Evolutionary conservation across 169 alveolate genomes (phyloP), one percentile per base, ranked within the genome.

Genomic region (Plasmodium gallinaceum): DNA sequence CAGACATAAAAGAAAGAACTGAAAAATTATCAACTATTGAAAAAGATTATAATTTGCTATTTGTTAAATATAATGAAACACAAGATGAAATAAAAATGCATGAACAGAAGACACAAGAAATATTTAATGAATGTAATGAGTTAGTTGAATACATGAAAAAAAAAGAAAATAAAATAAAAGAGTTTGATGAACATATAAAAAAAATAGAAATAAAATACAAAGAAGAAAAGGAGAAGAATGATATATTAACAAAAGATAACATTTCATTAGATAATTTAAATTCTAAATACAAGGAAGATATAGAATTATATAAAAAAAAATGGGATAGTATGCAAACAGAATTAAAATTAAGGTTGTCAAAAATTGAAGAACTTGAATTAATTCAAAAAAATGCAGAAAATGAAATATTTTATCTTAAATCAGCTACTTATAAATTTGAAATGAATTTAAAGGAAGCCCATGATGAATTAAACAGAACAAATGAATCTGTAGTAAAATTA

Each of bases 71-170:
- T 37, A 86, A 70, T 32, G 92, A 86, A 86, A 86, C 74, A 60
- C 86, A 86, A 65, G 92, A 86, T 65, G 92, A 86, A 86, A 58
- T 86, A 32, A 86, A 86, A 45, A 86, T 86, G 92, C 92, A 86
- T 18, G 92, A 86, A 86, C 54, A 86, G 26, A 86, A 86, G 52
- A 71, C 88, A 2, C 75, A 86, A 51, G 92, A 86, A 46, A 72
- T 86, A 57, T 86, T 86, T 66, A 86, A 86, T 39, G 92, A 86
- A 26, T 86, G 92, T 71, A 86, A 86, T 62, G 92, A 86, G 46
- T 52, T 86, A 32, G 92, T 86, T 10, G 87, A 86, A 86, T 86
- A 86, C 20, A 86, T 86, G 92, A 72, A 71, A 60, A 86, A 71
- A 42, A 86, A 86, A 73, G 92, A 86, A 71, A 86, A 43, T 5